Conservation (phyloP, 495 filamentous ascomycete genomes). For the Cercophora samala region DNA sequence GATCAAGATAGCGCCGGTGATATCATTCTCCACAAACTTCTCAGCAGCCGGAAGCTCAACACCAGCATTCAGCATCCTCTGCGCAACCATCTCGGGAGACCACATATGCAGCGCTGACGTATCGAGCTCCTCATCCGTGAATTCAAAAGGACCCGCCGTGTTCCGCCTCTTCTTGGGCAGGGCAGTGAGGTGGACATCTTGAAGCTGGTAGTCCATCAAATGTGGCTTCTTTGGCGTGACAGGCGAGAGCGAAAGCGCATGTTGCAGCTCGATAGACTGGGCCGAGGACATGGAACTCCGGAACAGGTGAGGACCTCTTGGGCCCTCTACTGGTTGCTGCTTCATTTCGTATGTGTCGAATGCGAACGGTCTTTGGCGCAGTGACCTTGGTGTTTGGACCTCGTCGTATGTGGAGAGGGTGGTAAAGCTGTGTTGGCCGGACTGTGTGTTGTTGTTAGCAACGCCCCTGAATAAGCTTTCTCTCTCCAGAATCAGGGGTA, state of each 20-base stretch:
- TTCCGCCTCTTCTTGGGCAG: slow-evolving; percentile 29
- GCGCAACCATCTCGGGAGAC: slow-evolving; percentile 70
- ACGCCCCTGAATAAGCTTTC: too few relatives aligned
- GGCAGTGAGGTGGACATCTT: slow-evolving; percentile 33
- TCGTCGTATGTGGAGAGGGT: slow-evolving; percentile 76
- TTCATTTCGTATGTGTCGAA: slow-evolving; percentile 37
- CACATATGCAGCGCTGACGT: slow-evolving; percentile 58
- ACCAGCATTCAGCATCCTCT: slow-evolving; percentile 71
- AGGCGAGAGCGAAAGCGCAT: slow-evolving; percentile 65
- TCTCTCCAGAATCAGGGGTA: slow-evolving; percentile 2
- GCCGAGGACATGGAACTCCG: slow-evolving; percentile 52
- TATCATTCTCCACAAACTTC: slow-evolving; percentile 85
- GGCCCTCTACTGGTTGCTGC: slow-evolving; percentile 64
- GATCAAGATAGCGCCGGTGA: slow-evolving; percentile 77
- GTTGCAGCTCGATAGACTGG: slow-evolving; percentile 54
- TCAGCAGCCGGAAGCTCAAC: slow-evolving; percentile 72
- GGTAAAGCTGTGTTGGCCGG: slow-evolving; percentile 63
- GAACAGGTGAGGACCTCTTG: slow-evolving; percentile 87
- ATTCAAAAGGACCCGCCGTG: slow-evolving; percentile 43
- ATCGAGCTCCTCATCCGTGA: slow-evolving; percentile 55
- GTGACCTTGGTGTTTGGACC: slow-evolving; percentile 63
- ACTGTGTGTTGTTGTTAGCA: slow-evolving; percentile 39
- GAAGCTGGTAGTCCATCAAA: slow-evolving; percentile 35
- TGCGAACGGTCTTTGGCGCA: slow-evolving; percentile 29
- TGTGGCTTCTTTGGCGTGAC: slow-evolving; percentile 46